Evolutionary conservation across 192 early-diverging fungal genomes (phyloP).

Genomic region (Geranomyces variabilis): DNA sequence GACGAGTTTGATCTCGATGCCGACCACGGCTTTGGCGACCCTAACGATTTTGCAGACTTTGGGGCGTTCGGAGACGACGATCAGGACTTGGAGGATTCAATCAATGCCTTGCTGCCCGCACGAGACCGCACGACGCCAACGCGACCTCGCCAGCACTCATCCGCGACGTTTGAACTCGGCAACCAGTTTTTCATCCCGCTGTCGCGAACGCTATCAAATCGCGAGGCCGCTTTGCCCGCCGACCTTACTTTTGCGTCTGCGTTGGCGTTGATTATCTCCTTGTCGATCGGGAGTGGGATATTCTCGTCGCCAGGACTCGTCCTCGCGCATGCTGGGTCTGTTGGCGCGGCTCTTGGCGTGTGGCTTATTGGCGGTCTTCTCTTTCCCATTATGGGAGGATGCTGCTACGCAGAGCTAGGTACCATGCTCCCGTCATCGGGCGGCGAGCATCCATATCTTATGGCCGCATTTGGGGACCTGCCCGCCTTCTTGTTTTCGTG

Average conservation of each 20-base stretch:
- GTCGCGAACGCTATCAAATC: constrained; percentile 32
- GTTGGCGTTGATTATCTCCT: constrained; percentile 45
- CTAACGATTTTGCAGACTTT: constrained; percentile 2
- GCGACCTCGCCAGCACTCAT: background rate
- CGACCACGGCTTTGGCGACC: constrained; percentile 1
- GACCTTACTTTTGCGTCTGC: constrained; percentile 41
- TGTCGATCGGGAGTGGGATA: constrained; percentile 63
- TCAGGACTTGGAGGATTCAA: constrained; percentile 27
- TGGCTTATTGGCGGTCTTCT: constrained; percentile 47
- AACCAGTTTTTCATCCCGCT: constrained; percentile 33
- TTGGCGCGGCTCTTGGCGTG: constrained; percentile 39
- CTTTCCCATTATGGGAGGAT: constrained; percentile 73
- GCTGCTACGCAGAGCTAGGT: constrained; percentile 91
- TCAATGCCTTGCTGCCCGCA: constrained; percentile 23
- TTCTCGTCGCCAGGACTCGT: constrained; percentile 68
- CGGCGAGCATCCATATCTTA: constrained; percentile 86
- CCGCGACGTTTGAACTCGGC: constrained; percentile 26
- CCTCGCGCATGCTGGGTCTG: constrained; percentile 37
- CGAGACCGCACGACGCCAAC: background rate
- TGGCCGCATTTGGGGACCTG: constrained; percentile 72
- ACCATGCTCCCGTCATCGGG: constrained; percentile 83
- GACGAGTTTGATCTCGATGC: constrained; percentile 2
- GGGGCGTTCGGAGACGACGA: constrained; percentile 16
- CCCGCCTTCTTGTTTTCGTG: constrained; percentile 77
- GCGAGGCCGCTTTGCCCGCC: constrained; percentile 31